Evolutionary conservation across 2,329 filamentous ascomycete species (phyloP).

Genomic region (Fusarium chuoi): DNA sequence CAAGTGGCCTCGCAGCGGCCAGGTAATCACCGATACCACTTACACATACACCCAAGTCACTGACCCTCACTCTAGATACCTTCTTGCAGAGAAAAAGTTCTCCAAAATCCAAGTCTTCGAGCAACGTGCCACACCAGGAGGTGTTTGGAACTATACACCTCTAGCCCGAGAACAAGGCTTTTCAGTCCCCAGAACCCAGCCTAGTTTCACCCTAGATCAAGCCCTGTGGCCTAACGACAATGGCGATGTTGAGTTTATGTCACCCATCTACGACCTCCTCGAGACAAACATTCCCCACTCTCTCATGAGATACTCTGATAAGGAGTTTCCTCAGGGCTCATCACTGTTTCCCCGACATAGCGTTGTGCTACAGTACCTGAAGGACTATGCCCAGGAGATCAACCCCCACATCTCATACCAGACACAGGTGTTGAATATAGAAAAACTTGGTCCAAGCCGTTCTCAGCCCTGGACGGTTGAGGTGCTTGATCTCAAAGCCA

Average conservation of each 20-base stretch:
- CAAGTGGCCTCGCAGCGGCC: constrained; percentile 72
- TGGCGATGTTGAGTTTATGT: constrained; percentile 65
- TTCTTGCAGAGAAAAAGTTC: constrained; percentile 72
- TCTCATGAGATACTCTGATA: constrained; percentile 76
- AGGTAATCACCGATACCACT: constrained; percentile 42
- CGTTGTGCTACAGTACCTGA: constrained; percentile 72
- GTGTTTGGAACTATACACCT: constrained; percentile 76
- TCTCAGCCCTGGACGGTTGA: constrained; percentile 57
- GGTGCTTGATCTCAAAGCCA: constrained; percentile 44
- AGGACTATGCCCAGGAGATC: constrained; percentile 70
- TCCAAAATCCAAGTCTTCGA: constrained; percentile 75
- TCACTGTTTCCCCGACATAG: constrained; percentile 75
- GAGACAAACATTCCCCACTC: constrained; percentile 81
- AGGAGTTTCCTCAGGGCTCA: constrained; percentile 64
- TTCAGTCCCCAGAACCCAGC: constrained; percentile 45
- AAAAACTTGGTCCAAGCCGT: constrained; percentile 29
- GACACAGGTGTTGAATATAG: constrained; percentile 66
- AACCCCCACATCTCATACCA: constrained; percentile 67
- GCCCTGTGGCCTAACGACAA: constrained; percentile 43
- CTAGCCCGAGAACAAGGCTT: constrained; percentile 42
- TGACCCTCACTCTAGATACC: constrained; percentile 62
- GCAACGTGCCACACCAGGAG: constrained; percentile 72
- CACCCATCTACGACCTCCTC: constrained; percentile 75
- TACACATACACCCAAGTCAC: background rate
- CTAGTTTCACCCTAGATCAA: constrained; percentile 56